Evolutionary conservation across 164 flowering plant genomes (phyloP), one percentile per base, ranked within the genome.

Genomic region (Taxillus chinensis): DNA sequence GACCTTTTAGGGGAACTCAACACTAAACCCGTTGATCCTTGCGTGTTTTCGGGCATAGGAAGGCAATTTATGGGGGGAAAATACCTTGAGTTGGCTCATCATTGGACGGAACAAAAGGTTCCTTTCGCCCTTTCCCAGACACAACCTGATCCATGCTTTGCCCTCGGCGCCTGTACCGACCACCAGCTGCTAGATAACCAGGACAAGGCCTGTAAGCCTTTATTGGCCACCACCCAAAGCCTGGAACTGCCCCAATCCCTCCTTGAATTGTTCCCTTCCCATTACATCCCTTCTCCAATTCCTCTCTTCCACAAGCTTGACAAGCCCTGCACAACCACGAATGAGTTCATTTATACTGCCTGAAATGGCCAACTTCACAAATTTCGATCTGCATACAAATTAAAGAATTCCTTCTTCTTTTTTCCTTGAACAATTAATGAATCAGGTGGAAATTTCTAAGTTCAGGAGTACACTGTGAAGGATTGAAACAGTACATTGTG

Each of bases 201-300:
- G 98, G 95, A 60, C 97, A 90, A 57, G 98, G 97, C 79, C 97
- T 75, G 67, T 78, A 92, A 60, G 97, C 98, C 77, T 92, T 92
- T 63, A 92, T 92, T 0, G 98, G 98, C 98, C 98, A 90, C 98
- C 98, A 92, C 45, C 96, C 97, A 73, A 92, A 88, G 14, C 98
- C 96, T 38, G 96, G 96, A 16, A 92, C 76, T 6, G 95, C 88
- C 45, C 89, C 96, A 51, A 92, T 90, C 62, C 98, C 98, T 50
- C 96, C 98, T 82, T 92, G 98, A 68, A 92, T 86, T 75, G 96
- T 83, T 48, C 98, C 98, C 64, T 92, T 90, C 39, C 96, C 98
- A 74, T 92, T 90, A 74, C 98, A 92, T 15, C 96, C 96, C 49
- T 65, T 86, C 77, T 90, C 96, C 43, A 87, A 49, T 63, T 86